A percentile compares a stretch with the other conserved stretches of the same genome.
Evolutionary conservation across 257 asterid genomes (phyloP).

Genomic region (Lycium barbarum): DNA sequence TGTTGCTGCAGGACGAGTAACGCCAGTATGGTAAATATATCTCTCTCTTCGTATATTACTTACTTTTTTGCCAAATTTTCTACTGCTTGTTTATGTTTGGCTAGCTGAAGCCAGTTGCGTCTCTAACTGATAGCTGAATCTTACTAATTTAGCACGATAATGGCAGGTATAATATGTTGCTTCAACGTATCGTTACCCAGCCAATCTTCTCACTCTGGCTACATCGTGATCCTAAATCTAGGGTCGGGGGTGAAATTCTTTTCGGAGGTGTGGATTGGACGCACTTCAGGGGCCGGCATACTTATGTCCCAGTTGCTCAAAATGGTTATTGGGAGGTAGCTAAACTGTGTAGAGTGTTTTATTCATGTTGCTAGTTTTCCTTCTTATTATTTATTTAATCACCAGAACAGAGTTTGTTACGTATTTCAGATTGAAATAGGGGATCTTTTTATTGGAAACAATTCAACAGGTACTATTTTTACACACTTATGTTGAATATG

Average conservation of each 20-base stretch:
- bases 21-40: conserved; percentile 43
- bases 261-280: conserved; percentile 47
- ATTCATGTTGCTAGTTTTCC: not conserved
- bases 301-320: conserved; percentile 40
- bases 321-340: conserved; percentile 49
- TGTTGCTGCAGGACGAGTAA: conserved; percentile 32
- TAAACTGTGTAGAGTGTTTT: not conserved
- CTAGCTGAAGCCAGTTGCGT: not conserved
- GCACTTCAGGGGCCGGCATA: conserved; percentile 47
- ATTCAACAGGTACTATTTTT: conserved; percentile 41
- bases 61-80: not conserved
- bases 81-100: not conserved
- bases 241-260: conserved; percentile 42
- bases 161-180: conserved; percentile 46
- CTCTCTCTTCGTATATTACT: not conserved
- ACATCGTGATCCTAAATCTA: conserved; percentile 33
- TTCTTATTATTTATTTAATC: not conserved
- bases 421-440: conserved; percentile 41
- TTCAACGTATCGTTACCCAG: conserved; percentile 35
- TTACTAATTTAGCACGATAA: not conserved
- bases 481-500: not conserved
- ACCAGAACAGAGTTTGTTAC: not conserved
- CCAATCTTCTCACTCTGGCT: conserved; percentile 45
- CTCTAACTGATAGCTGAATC: not conserved
- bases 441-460: conserved; percentile 40